These are phyloP conservation scores for Clavispora carvajalis DNA, from an alignment of 805 yeast species.

Conservation along the genomic window DNA sequence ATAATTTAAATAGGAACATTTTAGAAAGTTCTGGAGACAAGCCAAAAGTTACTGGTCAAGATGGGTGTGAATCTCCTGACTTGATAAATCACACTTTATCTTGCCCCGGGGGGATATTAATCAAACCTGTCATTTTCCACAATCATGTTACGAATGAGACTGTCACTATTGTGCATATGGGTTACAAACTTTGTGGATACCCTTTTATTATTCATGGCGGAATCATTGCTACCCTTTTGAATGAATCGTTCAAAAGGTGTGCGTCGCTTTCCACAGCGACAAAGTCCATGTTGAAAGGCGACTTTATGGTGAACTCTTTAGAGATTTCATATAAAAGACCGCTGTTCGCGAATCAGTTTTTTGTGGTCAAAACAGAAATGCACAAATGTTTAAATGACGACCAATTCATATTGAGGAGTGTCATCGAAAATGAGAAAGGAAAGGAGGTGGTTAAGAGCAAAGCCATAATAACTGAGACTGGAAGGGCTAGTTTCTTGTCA, in stretches of 20 bases:
- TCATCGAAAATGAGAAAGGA: slow-evolving; percentile 49
- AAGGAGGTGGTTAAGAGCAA: slow-evolving; percentile 52
- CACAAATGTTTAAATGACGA: slow-evolving; percentile 10
- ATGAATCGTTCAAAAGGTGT: slow-evolving; percentile 64
- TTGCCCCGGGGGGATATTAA: slow-evolving; percentile 74
- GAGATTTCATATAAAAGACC: slow-evolving; percentile 61
- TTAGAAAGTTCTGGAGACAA: slow-evolving; percentile 20
- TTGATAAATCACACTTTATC: slow-evolving; percentile 44
- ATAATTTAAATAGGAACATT: slow-evolving; percentile 34
- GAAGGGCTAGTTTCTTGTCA: slow-evolving; percentile 3
- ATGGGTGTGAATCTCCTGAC: slow-evolving; percentile 10
- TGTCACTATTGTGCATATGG: slow-evolving; percentile 67
- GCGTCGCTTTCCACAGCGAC: slow-evolving; percentile 36
- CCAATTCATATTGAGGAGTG: slow-evolving; percentile 42
- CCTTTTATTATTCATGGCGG: slow-evolving; percentile 92
- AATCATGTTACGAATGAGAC: slow-evolving; percentile 53
- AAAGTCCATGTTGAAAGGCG: slow-evolving; percentile 33
- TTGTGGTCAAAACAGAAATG: slow-evolving; percentile 51
- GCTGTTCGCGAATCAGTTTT: slow-evolving; percentile 71
- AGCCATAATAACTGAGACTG: slow-evolving; percentile 35
- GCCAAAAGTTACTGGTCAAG: slow-evolving; percentile 3
- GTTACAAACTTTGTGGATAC: slow-evolving; percentile 75
- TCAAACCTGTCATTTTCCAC: slow-evolving; percentile 66
- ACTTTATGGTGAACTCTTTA: slow-evolving; percentile 38
- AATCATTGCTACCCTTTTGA: slow-evolving; percentile 70